Evolutionary conservation across 2,329 filamentous ascomycete species (phyloP).

Genomic region (Arthrobotrys conoides): DNA sequence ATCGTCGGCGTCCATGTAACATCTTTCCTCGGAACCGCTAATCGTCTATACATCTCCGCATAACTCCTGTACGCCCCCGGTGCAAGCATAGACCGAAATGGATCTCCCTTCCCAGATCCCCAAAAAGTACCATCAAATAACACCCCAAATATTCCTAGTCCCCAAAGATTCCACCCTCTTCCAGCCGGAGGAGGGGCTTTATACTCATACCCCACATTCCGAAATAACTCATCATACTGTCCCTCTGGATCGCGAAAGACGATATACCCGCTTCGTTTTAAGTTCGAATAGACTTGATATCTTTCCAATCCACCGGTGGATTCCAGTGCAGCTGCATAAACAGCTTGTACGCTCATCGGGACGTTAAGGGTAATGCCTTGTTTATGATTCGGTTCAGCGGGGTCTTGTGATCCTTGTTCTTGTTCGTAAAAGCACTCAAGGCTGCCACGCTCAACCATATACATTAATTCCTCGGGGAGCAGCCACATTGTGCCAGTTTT

Average conservation of each 20-base stretch:
- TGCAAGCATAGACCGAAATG: slow-evolving; percentile 40
- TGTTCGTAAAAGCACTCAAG: slow-evolving; percentile 81
- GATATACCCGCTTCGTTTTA: slow-evolving; percentile 86
- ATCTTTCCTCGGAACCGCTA: slow-evolving; percentile 38
- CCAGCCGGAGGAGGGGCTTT: slow-evolving; percentile 19
- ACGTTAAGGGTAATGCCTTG: slow-evolving; percentile 66
- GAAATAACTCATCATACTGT: slow-evolving; percentile 62
- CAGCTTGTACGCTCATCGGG: slow-evolving; percentile 91
- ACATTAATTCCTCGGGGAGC: slow-evolving; percentile 91
- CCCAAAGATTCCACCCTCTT: slow-evolving; percentile 43
- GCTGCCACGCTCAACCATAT: slow-evolving; percentile 87
- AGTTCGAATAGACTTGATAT: slow-evolving; percentile 87
- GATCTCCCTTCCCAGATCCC: slow-evolving; percentile 9
- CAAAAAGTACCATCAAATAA: slow-evolving; percentile 37
- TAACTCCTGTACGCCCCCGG: slow-evolving; percentile 46
- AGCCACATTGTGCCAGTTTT: slow-evolving; percentile 81
- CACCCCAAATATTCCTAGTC: slow-evolving; percentile 45
- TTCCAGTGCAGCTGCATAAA: slow-evolving; percentile 74
- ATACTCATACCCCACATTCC: slow-evolving; percentile 61
- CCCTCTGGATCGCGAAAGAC: slow-evolving; percentile 68
- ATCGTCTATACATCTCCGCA: slow-evolving; percentile 42
- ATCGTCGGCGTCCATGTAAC: slow-evolving; percentile 64
- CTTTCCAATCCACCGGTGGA: slow-evolving; percentile 75
- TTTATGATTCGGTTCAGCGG: slow-evolving; percentile 68
- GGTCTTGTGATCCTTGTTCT: slow-evolving; percentile 67